Base-by-base conservation (phyloP, 331 rosid genomes). In the Spiraea crenata region DNA sequence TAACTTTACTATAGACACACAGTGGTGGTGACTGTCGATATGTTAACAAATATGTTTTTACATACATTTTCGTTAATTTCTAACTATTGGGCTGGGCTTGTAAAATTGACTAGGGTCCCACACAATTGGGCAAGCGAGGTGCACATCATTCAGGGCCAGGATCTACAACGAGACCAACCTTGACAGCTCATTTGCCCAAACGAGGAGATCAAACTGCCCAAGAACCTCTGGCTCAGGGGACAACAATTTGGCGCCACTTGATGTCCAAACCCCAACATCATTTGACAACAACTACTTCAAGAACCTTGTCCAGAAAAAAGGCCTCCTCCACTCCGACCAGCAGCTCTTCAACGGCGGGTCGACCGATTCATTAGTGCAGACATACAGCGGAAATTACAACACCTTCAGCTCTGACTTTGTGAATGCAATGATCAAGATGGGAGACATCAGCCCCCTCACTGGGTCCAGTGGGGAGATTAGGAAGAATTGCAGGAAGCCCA, bases 271-370 rank as follows among this genome's bases (percentile, higher is more conserved):
- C 45, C 86, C 96, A 0, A 83, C 80, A 3, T 16, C 25, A 0
- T 92, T 92, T 7, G 96, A 92, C 82, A 83, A 81, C 68, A 77
- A 74, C 67, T 92, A 92, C 87, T 86, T 75, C 90, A 79, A 77
- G 20, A 83, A 86, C 75, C 82, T 92, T 15, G 14, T 90, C 57
- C 46, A 79, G 56, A 86, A 78, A 1, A 86, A 78, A 66, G 98
- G 96, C 1, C 91, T 92, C 25, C 87, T 90, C 60, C 93, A 90
- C 74, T 90, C 98, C 4, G 98, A 92, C 62, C 98, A 92, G 55
- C 82, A 79, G 42, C 88, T 92, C 65, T 82, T 79, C 77, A 87
- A 85, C 41, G 92, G 90, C 0, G 96, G 87, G 4, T 77, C 96
- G 71, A 79, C 93, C 0, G 90, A 82, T 54, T 86, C 96, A 67